phyloP scores from a whole-genome alignment of 345 rosid genomes.

The Bretschneidera sinensis region DNA sequence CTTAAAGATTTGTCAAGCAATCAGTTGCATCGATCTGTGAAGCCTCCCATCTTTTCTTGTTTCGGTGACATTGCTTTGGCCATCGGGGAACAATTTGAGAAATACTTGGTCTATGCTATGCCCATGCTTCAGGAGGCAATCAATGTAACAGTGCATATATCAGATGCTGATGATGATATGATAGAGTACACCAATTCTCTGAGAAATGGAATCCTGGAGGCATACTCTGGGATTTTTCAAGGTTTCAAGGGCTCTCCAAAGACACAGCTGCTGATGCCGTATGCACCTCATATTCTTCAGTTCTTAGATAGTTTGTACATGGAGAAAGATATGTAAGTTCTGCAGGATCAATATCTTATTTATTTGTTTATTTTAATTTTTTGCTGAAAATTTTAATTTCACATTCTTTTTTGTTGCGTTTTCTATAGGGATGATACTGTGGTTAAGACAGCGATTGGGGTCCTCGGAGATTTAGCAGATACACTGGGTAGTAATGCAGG shows the following conservation, averaged over 20 bases:
- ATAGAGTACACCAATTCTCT: constrained; percentile 41
- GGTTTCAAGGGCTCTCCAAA: constrained; percentile 49
- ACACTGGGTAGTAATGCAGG: too few species aligned
- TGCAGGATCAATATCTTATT: too few species aligned
- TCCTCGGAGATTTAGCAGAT: too few species aligned
- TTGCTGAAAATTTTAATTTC: too few species aligned
- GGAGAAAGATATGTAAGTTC: constrained; percentile 47
- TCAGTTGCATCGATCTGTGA: constrained; percentile 48
- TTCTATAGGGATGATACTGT: too few species aligned
- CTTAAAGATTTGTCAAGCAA: constrained; percentile 49
- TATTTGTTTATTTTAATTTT: too few species aligned
- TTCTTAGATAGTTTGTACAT: constrained; percentile 46
- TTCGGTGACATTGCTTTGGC: constrained; percentile 50
- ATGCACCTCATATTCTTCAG: constrained; percentile 45
- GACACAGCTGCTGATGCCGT: constrained; percentile 46
- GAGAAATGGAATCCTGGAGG: constrained; percentile 48
- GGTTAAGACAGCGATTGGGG: too few species aligned
- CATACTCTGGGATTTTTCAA: constrained; percentile 50
- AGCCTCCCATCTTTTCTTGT: constrained; percentile 49
- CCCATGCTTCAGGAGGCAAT: constrained; percentile 51
- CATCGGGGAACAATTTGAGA: constrained; percentile 47
- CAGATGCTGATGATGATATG: constrained; percentile 47
- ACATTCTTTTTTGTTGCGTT: too few species aligned
- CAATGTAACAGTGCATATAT: constrained; percentile 36
- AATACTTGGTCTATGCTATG: constrained; percentile 49